A percentile compares a stretch with the other conserved stretches of the same genome.
These are phyloP conservation scores for Cucurbita moschata DNA, from an alignment of 306 rosid species.

Conservation along the genomic window DNA sequence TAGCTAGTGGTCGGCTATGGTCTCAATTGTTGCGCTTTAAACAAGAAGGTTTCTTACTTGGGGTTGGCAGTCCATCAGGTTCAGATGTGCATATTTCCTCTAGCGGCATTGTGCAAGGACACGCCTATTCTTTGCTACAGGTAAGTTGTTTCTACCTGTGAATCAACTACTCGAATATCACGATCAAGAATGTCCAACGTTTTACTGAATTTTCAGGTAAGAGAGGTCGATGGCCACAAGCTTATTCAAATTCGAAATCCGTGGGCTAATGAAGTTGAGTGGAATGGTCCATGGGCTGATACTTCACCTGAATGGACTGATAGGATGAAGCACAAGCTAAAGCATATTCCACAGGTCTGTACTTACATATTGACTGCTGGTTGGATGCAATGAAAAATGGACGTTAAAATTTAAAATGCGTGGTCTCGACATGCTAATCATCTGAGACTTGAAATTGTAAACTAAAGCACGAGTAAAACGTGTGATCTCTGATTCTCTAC, in stretches of 20 bases:
- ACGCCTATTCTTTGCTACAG: slow-evolving; percentile 93
- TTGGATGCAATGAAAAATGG: neutral
- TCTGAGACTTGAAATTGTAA: slow-evolving; percentile 5
- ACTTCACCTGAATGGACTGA: slow-evolving; percentile 89
- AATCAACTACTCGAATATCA: neutral
- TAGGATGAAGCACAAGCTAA: slow-evolving; percentile 94
- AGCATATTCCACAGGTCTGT: slow-evolving; percentile 75
- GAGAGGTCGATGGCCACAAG: slow-evolving; percentile 96
- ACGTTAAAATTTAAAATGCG: no score
- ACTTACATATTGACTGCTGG: neutral
- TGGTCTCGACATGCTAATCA: neutral
- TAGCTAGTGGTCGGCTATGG: slow-evolving; percentile 97
- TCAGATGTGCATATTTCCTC: slow-evolving; percentile 94
- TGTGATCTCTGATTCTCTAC: neutral
- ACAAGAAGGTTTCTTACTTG: slow-evolving; percentile 87
- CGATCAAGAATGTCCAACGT: neutral
- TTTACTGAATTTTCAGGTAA: slow-evolving; percentile 31
- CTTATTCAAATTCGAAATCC: slow-evolving; percentile 98
- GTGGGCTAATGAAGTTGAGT: slow-evolving; percentile 99
- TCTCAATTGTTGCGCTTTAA: slow-evolving; percentile 95
- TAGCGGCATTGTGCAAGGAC: slow-evolving; percentile 99
- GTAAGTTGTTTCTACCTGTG: slow-evolving; percentile 17
- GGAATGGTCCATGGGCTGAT: slow-evolving; percentile 99
- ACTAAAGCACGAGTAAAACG: neutral
- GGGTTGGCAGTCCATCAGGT: slow-evolving; percentile 99